Base-by-base conservation (phyloP, 768 basidiomycete species). In the Suillus hirtellus region DNA sequence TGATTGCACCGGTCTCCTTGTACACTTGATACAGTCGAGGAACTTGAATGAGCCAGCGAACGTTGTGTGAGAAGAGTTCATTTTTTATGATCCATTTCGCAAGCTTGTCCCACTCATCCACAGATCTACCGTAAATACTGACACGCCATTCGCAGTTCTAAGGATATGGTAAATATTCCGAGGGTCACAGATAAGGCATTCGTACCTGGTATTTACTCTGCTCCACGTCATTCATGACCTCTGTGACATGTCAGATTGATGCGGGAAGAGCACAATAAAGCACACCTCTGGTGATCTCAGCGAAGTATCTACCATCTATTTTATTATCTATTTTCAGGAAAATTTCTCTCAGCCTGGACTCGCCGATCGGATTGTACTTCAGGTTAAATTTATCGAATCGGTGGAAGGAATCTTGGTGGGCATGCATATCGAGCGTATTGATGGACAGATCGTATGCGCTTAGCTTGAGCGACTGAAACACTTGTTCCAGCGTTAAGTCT, bases 341-440 rank as follows among this genome's bases (percentile, higher is more conserved):
- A 67, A 99, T 99, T 77, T 99, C 97, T 53, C 97, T 82, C 65
- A 99, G 77, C 38, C 97, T 81, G 4, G 93, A 95, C 77, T 98
- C 96, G 63, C 97, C 97, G 64, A 95, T 94, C 0, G 95, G 96
- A 69, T 97, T 97, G 75, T 99, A 98, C 76, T 98, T 95, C 49
- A 97, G 80, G 69, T 99, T 99, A 79, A 99, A 99, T 72, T 96
- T 95, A 79, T 97, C 97, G 72, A 97, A 99, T 15, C 97, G 91
- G 75, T 99, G 96, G 82, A 99, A 99, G 1, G 95, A 93, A 71
- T 97, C 96, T 66, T 93, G 90, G 75, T 99, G 96, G 0, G 96
- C 97, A 66, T 99, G 97, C 97, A 99, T 99, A 72, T 99, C 97
- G 46, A 99, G 85, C 3, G 97, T 99, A 72, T 99, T 97, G 72